Percentiles rank a stretch among this genome's conserved stretches.
Evolutionary conservation across 2,329 filamentous ascomycete genomes (phyloP).

Genomic region (Phyllosticta ampelicida): DNA sequence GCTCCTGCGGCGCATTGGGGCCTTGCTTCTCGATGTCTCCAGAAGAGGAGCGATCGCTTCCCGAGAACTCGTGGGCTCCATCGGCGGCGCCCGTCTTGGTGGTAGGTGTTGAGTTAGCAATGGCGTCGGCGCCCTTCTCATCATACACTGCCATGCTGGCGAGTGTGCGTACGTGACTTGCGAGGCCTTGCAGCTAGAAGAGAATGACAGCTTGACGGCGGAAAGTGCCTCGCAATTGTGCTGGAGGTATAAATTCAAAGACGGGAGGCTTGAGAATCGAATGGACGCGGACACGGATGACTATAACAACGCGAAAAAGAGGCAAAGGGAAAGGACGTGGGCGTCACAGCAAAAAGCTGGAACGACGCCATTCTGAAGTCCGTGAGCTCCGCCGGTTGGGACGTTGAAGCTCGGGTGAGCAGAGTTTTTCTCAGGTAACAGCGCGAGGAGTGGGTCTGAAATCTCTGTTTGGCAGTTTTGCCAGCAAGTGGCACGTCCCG

Average conservation of each 20-base stretch:
- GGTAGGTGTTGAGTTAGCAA: neutral
- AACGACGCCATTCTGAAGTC: neutral
- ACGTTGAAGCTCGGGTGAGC: neutral
- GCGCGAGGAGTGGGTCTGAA: constrained; percentile 2
- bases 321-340: constrained; percentile 6
- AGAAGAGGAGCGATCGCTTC: constrained; percentile 4
- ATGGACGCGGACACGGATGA: constrained; percentile 7
- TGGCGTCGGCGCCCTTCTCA: constrained; percentile 8
- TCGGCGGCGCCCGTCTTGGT: neutral
- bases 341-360: neutral
- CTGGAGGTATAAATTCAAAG: neutral
- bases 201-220: neutral
- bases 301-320: constrained; percentile 7
- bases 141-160: constrained; percentile 5
- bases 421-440: constrained; percentile 11
- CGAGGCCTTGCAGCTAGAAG: neutral
- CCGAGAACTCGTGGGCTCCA: constrained; percentile 3
- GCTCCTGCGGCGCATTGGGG: constrained; percentile 14
- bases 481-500: constrained; percentile 3
- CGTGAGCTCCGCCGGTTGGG: constrained; percentile 3
- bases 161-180: neutral
- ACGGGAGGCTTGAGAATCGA: constrained; percentile 3
- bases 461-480: constrained; percentile 1
- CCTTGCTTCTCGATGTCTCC: constrained; percentile 27
- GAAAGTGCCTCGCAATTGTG: neutral